Evolutionary conservation across 1,284 basidiomycete genomes (phyloP).

Genomic region (Irpex rosettiformis): DNA sequence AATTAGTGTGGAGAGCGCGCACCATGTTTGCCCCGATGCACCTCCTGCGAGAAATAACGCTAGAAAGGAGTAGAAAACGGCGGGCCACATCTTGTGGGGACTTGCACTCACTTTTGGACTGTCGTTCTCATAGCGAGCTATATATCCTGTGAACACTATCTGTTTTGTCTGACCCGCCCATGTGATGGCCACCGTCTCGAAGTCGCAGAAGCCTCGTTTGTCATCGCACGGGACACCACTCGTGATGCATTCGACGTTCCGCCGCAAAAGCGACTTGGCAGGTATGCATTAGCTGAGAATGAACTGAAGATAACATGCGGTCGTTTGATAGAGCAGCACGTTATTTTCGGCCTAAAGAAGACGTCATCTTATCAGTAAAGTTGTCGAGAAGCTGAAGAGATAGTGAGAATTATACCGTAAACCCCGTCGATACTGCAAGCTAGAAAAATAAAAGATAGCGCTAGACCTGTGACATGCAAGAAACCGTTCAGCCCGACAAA

Average conservation of each 20-base stretch:
- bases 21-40: not conserved
- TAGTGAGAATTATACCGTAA: not conserved
- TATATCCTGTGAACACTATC: not conserved
- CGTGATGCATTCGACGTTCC: not conserved
- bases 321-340: not conserved
- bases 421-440: not conserved
- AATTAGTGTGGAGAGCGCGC: not conserved
- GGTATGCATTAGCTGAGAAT: not conserved
- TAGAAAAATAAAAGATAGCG: not conserved
- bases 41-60: not conserved
- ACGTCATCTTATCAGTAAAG: not conserved
- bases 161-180: not conserved
- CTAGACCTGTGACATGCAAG: not conserved
- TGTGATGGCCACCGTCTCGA: not conserved
- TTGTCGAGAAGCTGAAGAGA: not conserved
- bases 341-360: not conserved
- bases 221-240: not conserved
- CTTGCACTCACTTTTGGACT: not conserved
- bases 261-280: not conserved
- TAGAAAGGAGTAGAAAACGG: not conserved
- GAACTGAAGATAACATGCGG: not conserved
- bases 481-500: not conserved
- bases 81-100: not conserved
- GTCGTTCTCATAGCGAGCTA: not conserved
- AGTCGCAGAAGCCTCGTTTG: not conserved